Conservation (phyloP, 2,329 filamentous ascomycete species). For the Aspergillus eucalypticola region DNA sequence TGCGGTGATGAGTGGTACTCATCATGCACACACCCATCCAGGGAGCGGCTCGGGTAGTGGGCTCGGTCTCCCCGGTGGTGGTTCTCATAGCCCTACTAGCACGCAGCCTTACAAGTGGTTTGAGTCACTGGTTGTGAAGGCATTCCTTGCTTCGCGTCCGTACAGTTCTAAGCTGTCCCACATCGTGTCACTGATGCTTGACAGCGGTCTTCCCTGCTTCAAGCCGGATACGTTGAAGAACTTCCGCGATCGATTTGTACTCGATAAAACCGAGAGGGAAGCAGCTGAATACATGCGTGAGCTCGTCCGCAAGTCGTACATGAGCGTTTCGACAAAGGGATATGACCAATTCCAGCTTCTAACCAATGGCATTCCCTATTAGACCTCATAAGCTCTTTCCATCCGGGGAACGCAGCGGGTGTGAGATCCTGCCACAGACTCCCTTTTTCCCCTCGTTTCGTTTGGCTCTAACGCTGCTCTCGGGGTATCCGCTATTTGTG, state of each 20-base stretch:
- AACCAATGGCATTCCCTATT: conserved; percentile 97
- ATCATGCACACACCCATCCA: conserved; percentile 30
- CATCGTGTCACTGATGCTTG: conserved; percentile 92
- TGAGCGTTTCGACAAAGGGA: conserved; percentile 86
- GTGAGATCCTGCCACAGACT: neutral
- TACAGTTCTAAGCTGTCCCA: conserved; percentile 87
- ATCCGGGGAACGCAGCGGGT: neutral
- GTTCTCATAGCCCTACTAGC: conserved; percentile 54
- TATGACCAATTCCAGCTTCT: conserved; percentile 98
- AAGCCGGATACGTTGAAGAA: conserved; percentile 93
- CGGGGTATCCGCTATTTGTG: too few relatives aligned
- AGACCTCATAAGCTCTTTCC: conserved; percentile 22
- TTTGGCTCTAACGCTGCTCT: too few relatives aligned
- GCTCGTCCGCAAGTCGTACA: conserved; percentile 84
- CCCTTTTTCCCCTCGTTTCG: too few relatives aligned
- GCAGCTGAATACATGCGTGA: conserved; percentile 92
- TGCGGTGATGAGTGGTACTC: conserved; percentile 90
- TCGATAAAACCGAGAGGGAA: conserved; percentile 88
- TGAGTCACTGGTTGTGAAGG: conserved; percentile 93
- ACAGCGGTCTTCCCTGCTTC: conserved; percentile 94
- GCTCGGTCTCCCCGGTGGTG: conserved; percentile 32
- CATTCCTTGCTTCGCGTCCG: conserved; percentile 83
- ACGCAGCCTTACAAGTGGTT: conserved; percentile 94
- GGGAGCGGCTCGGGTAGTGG: conserved; percentile 25
- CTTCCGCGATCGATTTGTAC: conserved; percentile 87